Base-by-base conservation (phyloP, 352 stramenopile genomes). In the Pythium dissotocum region DNA sequence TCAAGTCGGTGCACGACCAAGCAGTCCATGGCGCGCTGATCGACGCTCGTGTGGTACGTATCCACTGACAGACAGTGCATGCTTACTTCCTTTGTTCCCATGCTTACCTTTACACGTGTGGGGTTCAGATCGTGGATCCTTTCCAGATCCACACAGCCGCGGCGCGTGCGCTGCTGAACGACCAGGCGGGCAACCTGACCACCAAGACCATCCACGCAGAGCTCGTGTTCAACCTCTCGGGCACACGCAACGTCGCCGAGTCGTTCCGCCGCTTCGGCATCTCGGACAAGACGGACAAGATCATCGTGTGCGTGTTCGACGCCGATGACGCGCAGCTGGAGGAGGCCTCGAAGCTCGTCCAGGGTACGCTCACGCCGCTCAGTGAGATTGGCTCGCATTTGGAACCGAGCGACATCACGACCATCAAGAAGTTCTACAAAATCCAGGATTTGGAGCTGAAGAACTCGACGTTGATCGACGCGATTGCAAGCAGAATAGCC, bases 201-300 rank as follows among this genome's bases (percentile, higher is more conserved):
- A 91, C 87, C 61, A 90, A 87, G 70, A 90, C 77, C 53, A 58
- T 95, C 58, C 87, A 95, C 67, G 75, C 85, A 8, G 87, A 95
- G 76, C 72, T 95, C 21, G 86, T 95, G 55, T 95, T 94, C 69
- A 94, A 93, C 70, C 80, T 95, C 66, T 91, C 87, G 6, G 85
- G 85, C 36, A 89, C 84, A 51, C 85, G 86, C 71, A 94, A 95
- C 62, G 84, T 95, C 63, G 83, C 75, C 33, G 85, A 95, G 66
- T 94, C 87, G 40, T 91, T 95, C 57, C 86, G 83, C 21, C 79
- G 85, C 44, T 95, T 95, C 54, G 87, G 87, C 13, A 71, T 95
- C 49, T 73, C 73, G 9, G 77, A 89, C 2, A 62, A 77, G 7
- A 86, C 72, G n/a, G 79, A 77, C 57, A 73, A 82, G 53, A 56